Percentiles rank a stretch among this genome's conserved stretches.
Conservation (phyloP, 176 grass and related monocot species). For the Cenchrus fungigraminus region DNA sequence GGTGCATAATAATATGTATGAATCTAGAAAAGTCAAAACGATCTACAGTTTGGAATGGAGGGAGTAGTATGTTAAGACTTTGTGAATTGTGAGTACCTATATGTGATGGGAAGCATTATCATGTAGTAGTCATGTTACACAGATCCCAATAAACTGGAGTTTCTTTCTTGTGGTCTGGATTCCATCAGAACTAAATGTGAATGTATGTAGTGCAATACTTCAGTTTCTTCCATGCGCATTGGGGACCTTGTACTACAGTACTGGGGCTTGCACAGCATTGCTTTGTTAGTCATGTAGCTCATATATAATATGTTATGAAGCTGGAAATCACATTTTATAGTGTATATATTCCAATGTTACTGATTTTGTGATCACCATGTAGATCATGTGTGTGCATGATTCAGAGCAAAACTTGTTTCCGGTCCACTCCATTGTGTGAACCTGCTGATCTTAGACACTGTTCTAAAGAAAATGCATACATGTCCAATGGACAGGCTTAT, state of each 20-base stretch:
- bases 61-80: neutral
- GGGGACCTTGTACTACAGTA: neutral
- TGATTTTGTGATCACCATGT: neutral
- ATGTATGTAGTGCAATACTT: neutral
- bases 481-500: neutral
- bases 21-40: no score
- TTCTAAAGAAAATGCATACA: no score
- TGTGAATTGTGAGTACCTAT: neutral
- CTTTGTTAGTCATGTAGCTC: neutral
- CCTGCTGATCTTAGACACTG: neutral
- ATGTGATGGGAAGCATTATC: neutral
- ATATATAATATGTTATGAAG: neutral
- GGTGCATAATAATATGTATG: no score
- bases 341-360: neutral
- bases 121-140: neutral
- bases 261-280: neutral
- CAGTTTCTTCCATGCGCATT: neutral
- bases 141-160: neutral
- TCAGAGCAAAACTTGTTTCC: neutral
- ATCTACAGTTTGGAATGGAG: no score
- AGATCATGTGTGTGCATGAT: conserved; percentile 6
- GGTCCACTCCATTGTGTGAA: neutral
- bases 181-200: neutral
- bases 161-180: neutral
- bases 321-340: neutral